Base-by-base conservation (phyloP, 2,329 filamentous ascomycete species). In the Periconia digitata region DNA sequence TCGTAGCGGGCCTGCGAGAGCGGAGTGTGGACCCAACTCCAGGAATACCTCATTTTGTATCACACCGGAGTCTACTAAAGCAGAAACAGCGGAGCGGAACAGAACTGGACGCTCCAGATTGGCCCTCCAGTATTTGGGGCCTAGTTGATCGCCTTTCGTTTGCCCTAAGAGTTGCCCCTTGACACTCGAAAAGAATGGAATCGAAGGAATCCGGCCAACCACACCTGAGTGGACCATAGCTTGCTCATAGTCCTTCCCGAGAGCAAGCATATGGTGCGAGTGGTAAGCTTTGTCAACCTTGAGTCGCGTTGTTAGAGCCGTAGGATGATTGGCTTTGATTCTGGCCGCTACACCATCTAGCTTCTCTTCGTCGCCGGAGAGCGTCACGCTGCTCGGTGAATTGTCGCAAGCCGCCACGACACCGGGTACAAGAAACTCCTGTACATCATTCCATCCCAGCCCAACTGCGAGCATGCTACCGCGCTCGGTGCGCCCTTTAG, bases 221-320 rank as follows among this genome's bases (percentile, higher is more conserved):
- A 43, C 29, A 12, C 17, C 8, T 4, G 27, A 29, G 6, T 21
- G 7, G n/a, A 43, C 22, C 12, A 43, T 4, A 22, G 24, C 10
- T 10, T 2, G 7, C 15, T 21, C n/a, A 18, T 43, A 43, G 10
- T 27, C 41, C 4, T 43, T 20, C 8, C 24, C 56, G 39, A 64
- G 66, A 1, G 59, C 48, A 5, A 60, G 16, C 71, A 74, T 74
- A 34, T 76, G 73, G 29, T 68, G 63, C 0, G 72, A 75, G 44
- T 77, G 76, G 43, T 77, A 78, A 0, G 75, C 76, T n/a, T 55
- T 65, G 17, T 74, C 69, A 2, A 76, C 73, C 44, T 77, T 64
- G 13, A 59, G 46, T 1, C 72, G 62, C 3, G 32, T n/a, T 3
- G 34, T 20, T 4, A 44, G 13, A 13, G 35, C 41, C 15, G 21